Conservation (phyloP, 2,329 filamentous ascomycete genomes). For the Didymella pomorum region DNA sequence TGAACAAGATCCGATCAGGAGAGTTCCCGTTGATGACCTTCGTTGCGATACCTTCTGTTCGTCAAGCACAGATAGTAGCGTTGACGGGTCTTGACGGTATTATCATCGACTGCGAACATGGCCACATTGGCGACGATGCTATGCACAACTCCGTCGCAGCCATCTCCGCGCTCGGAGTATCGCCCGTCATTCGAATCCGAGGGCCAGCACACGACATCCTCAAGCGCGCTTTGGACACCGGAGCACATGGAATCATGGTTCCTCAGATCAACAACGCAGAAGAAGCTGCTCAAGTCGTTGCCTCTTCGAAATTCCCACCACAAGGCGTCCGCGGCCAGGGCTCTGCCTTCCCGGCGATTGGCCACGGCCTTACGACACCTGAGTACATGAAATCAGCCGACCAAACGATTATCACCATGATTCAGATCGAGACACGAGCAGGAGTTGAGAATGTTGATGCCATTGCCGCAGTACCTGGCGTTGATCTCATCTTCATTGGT, state of each 20-base stretch:
- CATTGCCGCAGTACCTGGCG: slow-evolving; percentile 66
- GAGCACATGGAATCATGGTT: slow-evolving; percentile 66
- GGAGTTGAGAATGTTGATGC: slow-evolving; percentile 67
- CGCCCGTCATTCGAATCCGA: slow-evolving; percentile 64
- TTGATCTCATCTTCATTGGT: slow-evolving; percentile 71
- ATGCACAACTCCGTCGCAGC: slow-evolving; percentile 68
- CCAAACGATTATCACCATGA: slow-evolving; percentile 67
- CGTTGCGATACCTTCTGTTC: slow-evolving; percentile 58
- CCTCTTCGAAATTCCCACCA: slow-evolving; percentile 65
- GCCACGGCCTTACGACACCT: slow-evolving; percentile 57
- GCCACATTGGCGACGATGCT: slow-evolving; percentile 62
- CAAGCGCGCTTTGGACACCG: slow-evolving; percentile 65
- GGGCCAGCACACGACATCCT: slow-evolving; percentile 57
- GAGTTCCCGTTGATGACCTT: slow-evolving; percentile 60
- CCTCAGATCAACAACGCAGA: slow-evolving; percentile 64
- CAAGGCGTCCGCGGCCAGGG: slow-evolving; percentile 64
- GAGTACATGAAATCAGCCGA: slow-evolving; percentile 67
- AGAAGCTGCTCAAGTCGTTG: slow-evolving; percentile 54
- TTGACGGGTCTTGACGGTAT: slow-evolving; percentile 72
- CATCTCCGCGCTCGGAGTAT: slow-evolving; percentile 63
- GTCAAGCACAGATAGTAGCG: slow-evolving; percentile 64
- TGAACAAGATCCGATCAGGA: slow-evolving; percentile 54
- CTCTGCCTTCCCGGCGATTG: slow-evolving; percentile 62
- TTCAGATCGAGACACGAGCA: slow-evolving; percentile 73
- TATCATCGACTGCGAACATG: slow-evolving; percentile 67